Evolutionary conservation across 2,329 filamentous ascomycete species (phyloP).

Genomic region (Aspergillus aculeatinus): DNA sequence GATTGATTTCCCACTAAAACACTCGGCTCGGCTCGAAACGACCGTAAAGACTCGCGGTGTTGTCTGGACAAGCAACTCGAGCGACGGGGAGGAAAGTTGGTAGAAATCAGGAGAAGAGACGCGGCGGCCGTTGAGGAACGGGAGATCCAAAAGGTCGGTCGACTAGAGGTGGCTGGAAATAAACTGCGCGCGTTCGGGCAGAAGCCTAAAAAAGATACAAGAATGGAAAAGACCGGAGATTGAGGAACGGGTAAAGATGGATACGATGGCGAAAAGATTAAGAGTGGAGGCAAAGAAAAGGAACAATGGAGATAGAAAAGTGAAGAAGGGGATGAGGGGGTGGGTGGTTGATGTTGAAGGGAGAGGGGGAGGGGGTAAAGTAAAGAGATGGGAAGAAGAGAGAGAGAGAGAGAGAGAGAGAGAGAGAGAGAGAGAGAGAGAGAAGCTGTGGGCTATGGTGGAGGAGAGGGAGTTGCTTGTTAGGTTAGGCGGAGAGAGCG

Average conservation of each 20-base stretch:
- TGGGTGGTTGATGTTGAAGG: conserved; percentile 17
- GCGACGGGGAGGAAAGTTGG: conserved; percentile 22
- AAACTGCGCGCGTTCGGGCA: conserved; percentile 29
- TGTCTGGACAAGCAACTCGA: conserved; percentile 19
- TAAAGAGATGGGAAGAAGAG: conserved; percentile 24
- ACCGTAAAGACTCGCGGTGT: conserved; percentile 22
- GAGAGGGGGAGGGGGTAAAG: conserved; percentile 21
- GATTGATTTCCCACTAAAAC: conserved; percentile 18
- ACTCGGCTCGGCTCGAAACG: conserved; percentile 19
- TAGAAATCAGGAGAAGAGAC: conserved; percentile 10
- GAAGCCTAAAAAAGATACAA: conserved; percentile 25
- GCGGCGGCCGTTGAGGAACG: conserved; percentile 19
- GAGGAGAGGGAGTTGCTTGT: conserved; percentile 18
- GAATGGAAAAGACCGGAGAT: conserved; percentile 17
- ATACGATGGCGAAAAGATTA: conserved; percentile 8
- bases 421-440: conserved; percentile 19
- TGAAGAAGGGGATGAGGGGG: conserved; percentile 2
- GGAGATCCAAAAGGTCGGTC: conserved; percentile 36
- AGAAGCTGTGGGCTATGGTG: conserved; percentile 14
- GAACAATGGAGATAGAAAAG: conserved; percentile 7
- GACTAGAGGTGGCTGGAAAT: conserved; percentile 34
- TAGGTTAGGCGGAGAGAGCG: conserved; percentile 10
- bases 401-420: conserved; percentile 24
- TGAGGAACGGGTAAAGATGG: conserved; percentile 12
- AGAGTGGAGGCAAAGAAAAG: conserved; percentile 11